Evolutionary conservation across 371 early-diverging fungal genomes (phyloP).

Genomic region (Cokeromyces recurvatus): DNA sequence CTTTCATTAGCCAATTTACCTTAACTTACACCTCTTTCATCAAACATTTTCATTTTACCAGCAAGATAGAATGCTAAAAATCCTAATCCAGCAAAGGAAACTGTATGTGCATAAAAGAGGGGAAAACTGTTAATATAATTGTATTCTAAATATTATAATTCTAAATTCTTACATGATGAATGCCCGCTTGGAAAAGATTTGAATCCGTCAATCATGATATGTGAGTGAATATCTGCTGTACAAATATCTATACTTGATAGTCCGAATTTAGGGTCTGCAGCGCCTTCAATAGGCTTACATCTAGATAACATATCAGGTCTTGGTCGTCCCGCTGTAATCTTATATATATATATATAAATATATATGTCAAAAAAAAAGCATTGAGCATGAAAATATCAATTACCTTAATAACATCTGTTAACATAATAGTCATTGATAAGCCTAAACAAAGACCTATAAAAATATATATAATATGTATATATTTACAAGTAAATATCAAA

Average conservation of each 20-base stretch:
- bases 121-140: no score
- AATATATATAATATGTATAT: no score
- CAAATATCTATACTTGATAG: slow-evolving; percentile 51
- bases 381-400: neutral
- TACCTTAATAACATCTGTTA: slow-evolving; percentile 59
- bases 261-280: slow-evolving; percentile 53
- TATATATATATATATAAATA: slow-evolving; percentile 16
- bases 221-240: slow-evolving; percentile 29
- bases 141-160: no score
- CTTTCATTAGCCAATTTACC: neutral
- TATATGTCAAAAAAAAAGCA: neutral
- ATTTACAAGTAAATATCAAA: no score
- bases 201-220: slow-evolving; percentile 75
- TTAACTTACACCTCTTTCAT: slow-evolving; percentile 48
- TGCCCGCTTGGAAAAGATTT: slow-evolving; percentile 95
- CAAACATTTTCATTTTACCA: slow-evolving; percentile 67
- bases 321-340: slow-evolving; percentile 62
- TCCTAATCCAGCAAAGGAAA: slow-evolving; percentile 73
- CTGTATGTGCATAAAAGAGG: slow-evolving; percentile 9
- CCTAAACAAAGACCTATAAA: slow-evolving; percentile 54
- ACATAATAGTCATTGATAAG: slow-evolving; percentile 61
- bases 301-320: slow-evolving; percentile 92
- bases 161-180: slow-evolving; percentile 57
- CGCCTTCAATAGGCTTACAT: slow-evolving; percentile 63
- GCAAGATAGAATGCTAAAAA: slow-evolving; percentile 69